Percentiles rank a stretch among this genome's conserved stretches.
Evolutionary conservation across 768 basidiomycete genomes (phyloP).

Genomic region (Tricholoma sp.): DNA sequence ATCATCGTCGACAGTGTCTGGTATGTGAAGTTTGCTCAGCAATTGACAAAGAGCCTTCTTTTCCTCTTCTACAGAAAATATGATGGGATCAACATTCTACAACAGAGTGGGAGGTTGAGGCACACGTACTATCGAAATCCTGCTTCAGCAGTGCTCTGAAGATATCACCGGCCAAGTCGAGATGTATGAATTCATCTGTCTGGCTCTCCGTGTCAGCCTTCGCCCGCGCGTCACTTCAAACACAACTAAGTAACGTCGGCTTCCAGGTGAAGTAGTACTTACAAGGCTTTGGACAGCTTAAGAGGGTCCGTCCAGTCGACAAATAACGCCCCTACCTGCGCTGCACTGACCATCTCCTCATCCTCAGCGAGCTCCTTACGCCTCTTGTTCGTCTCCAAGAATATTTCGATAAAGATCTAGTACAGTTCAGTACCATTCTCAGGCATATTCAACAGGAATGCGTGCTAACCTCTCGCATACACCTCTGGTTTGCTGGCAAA

Average conservation of each 20-base stretch:
- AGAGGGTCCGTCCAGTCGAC: constrained; percentile 74
- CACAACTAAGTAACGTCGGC: not conserved
- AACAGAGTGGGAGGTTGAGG: not conserved
- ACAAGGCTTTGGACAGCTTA: constrained; percentile 39
- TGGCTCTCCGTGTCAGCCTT: constrained; percentile 22
- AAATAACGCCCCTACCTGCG: constrained; percentile 59
- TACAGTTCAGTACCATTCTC: not conserved
- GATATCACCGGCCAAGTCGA: constrained; percentile 47
- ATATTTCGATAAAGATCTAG: constrained; percentile 54
- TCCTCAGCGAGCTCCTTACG: constrained; percentile 51
- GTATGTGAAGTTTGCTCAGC: constrained; percentile 62
- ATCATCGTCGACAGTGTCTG: constrained; percentile 65
- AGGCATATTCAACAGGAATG: not conserved
- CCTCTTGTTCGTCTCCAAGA: constrained; percentile 42
- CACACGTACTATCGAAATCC: constrained; percentile 46
- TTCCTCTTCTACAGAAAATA: constrained; percentile 47
- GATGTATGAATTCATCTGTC: constrained; percentile 32
- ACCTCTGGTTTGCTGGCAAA: constrained; percentile 63
- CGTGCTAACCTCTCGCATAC: constrained; percentile 57
- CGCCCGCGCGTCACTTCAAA: constrained; percentile 13
- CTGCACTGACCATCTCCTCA: constrained; percentile 51
- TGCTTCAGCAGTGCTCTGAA: constrained; percentile 38
- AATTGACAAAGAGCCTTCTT: constrained; percentile 61
- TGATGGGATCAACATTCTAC: constrained; percentile 12
- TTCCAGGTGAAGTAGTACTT: not conserved